phyloP scores from a whole-genome alignment of 2,329 filamentous ascomycete genomes.

The Capronia coronata region DNA sequence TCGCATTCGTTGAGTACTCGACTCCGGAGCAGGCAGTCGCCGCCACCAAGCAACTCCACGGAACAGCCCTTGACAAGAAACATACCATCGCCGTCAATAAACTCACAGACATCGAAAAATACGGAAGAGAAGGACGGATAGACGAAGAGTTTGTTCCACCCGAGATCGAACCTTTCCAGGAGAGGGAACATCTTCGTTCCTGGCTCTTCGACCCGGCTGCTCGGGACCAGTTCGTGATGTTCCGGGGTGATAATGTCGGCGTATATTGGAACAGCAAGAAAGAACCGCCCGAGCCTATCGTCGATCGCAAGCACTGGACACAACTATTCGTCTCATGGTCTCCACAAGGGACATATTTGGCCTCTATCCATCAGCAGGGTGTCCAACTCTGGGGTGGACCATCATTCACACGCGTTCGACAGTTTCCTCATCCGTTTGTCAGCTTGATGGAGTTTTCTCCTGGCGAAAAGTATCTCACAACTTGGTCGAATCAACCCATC shows the following conservation, averaged over 20 bases:
- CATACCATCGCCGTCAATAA: slow-evolving; percentile 96
- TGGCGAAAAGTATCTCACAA: slow-evolving; percentile 84
- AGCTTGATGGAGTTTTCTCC: slow-evolving; percentile 96
- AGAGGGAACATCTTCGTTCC: slow-evolving; percentile 91
- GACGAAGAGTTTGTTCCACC: slow-evolving; percentile 85
- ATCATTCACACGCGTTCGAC: slow-evolving; percentile 81
- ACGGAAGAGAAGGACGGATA: slow-evolving; percentile 84
- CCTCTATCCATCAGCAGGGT: slow-evolving; percentile 91
- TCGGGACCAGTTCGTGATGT: slow-evolving; percentile 94
- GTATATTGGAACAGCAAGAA: slow-evolving; percentile 99
- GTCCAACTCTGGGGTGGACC: slow-evolving; percentile 94
- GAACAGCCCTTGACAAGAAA: slow-evolving; percentile 87
- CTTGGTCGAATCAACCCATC: slow-evolving; percentile 93
- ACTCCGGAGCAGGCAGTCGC: slow-evolving; percentile 82
- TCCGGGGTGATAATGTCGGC: slow-evolving; percentile 81
- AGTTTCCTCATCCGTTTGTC: slow-evolving; percentile 91
- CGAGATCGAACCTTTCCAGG: slow-evolving; percentile 72
- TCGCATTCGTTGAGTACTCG: slow-evolving; percentile 94
- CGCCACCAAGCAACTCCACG: slow-evolving; percentile 81
- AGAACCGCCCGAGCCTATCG: slow-evolving; percentile 76
- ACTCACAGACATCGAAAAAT: slow-evolving; percentile 94
- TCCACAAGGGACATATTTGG: slow-evolving; percentile 85
- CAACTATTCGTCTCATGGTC: slow-evolving; percentile 99
- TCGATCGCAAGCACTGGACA: slow-evolving; percentile 94
- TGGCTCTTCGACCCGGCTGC: slow-evolving; percentile 86